Evolutionary conservation across 2,329 filamentous ascomycete genomes (phyloP).

Genomic region (Botrytis squamosa): DNA sequence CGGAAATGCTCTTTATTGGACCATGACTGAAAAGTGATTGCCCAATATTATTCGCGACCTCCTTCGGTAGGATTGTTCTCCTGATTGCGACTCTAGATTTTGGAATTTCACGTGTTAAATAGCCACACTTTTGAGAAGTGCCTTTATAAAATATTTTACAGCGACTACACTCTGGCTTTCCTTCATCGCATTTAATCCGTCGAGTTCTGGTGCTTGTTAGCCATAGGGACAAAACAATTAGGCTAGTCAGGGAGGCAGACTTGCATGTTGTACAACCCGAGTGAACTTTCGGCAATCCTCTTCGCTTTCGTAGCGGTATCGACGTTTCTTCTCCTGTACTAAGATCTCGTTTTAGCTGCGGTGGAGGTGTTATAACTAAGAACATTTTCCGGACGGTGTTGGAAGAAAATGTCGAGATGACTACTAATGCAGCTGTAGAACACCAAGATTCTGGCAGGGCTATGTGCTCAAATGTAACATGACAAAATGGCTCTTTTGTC

Average conservation of each 20-base stretch:
- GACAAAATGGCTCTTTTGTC: background rate
- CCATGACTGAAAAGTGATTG: too few relatives aligned
- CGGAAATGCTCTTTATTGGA: background rate
- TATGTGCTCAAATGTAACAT: background rate
- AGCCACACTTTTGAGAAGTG: constrained; percentile 15
- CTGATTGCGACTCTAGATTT: background rate
- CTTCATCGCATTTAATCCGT: constrained; percentile 20
- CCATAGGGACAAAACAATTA: background rate
- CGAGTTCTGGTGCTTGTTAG: constrained; percentile 6
- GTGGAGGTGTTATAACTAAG: constrained; percentile 6
- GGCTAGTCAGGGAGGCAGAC: background rate
- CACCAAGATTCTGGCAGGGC: background rate
- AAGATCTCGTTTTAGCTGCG: background rate
- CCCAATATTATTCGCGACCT: background rate
- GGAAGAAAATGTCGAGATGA: background rate
- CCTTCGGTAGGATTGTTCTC: constrained; percentile 5
- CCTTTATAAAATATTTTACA: constrained; percentile 16
- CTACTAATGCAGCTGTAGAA: background rate
- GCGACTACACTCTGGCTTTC: constrained; percentile 13
- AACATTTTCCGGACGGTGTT: constrained; percentile 7
- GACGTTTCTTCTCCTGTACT: background rate
- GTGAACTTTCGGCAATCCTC: constrained; percentile 15
- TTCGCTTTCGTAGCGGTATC: constrained; percentile 1
- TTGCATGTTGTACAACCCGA: constrained; percentile 18
- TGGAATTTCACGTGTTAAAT: constrained; percentile 6